Base-by-base conservation (phyloP, 148 eudicot species). In the Limonium bicolor region DNA sequence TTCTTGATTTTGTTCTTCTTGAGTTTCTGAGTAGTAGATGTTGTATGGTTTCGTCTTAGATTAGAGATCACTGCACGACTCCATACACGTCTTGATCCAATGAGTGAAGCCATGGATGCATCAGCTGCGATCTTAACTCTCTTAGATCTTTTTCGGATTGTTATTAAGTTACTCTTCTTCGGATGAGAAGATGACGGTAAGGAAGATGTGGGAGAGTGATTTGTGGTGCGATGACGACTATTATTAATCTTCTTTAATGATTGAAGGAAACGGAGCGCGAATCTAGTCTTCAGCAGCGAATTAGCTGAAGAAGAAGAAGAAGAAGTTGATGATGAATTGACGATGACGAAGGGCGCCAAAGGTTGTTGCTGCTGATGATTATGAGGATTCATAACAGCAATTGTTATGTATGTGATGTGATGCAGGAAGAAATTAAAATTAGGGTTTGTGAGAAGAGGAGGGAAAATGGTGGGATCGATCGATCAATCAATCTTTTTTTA, bases 61-160 rank as follows among this genome's bases (percentile, higher is more conserved):
- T 10, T n/a, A 13, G n/a, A n/a, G n/a, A 82, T 64, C 10, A 75
- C 5, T 26, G 86, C 87, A 25, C 87, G 72, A 27, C 77, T 72
- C 96, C 96, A 86, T 0, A 72, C 83, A 46, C 73, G 61, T 23
- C 45, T 52, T 0, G 82, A 60, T n/a, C 93, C 87, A 3, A 68
- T 81, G 0, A 71, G 72, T 2, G 71, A 48, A 2, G 93, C 93
- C 74, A 86, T 51, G 19, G 84, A 73, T 9, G 55, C 50, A 32
- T 78, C 67, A 1, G 96, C 83, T 4, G 84, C 86, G 6, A 67
- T 3, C 65, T 61, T 72, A 4, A 86, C 54, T 50, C 24, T 52
- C 2, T 38, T 59, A 34, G 20, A 63, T 51, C 68, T 54, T 20
- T 28, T 19, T 1, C 6, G 23, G 10, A 31, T 12, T n/a, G n/a